Evolutionary conservation across 148 eudicot species (phyloP).

Genomic region (Bassia scoparia): DNA sequence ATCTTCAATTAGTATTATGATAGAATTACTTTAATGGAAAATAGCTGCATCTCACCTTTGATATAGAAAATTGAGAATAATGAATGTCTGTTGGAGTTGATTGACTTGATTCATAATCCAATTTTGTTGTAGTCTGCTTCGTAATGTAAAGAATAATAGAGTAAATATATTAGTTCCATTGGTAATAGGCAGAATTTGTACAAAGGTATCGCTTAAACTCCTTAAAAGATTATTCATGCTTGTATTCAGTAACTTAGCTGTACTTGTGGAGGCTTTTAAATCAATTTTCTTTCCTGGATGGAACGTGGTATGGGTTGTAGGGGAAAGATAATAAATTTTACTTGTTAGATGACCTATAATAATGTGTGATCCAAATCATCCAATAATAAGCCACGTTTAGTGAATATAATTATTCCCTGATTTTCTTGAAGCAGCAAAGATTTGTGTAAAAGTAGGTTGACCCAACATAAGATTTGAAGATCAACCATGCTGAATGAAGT

Average conservation of each 20-base stretch:
- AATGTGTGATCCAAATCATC: background rate
- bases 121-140: background rate
- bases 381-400: background rate
- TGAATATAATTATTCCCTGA: background rate
- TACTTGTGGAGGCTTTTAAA: background rate
- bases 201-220: background rate
- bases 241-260: background rate
- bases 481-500: slow-evolving; percentile 5
- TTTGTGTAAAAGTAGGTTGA: background rate
- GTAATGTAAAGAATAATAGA: background rate
- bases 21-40: no score
- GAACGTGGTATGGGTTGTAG: background rate
- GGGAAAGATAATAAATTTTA: background rate
- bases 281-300: background rate
- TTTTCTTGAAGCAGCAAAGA: background rate
- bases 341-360: background rate
- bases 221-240: background rate
- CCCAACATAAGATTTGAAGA: background rate
- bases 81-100: background rate
- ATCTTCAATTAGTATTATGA: no score
- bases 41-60: background rate
- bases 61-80: no score
- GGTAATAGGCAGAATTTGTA: background rate
- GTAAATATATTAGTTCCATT: background rate
- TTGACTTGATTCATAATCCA: background rate